Evolutionary conservation across 2,329 filamentous ascomycete species (phyloP).

Genomic region (Calonectria henricotiae): DNA sequence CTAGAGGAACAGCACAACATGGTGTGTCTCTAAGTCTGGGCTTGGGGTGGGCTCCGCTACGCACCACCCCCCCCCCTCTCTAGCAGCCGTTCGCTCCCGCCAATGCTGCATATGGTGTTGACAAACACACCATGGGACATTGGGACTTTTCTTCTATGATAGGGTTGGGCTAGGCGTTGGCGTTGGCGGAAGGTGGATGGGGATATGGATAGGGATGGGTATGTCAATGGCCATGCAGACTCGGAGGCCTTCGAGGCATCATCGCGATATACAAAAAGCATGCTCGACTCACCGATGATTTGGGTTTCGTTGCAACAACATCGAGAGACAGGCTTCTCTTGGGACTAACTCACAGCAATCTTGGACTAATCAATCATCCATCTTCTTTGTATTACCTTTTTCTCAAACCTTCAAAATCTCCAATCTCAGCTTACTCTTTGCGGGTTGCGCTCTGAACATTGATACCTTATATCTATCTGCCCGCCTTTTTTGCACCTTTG

Average conservation of each 20-base stretch:
- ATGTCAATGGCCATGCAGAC: slow-evolving; percentile 18
- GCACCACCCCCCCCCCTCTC: slow-evolving; percentile 26
- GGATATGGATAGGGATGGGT: slow-evolving; percentile 44
- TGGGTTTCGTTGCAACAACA: slow-evolving; percentile 35
- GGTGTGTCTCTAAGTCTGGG: slow-evolving; percentile 20
- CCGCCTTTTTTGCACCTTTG: slow-evolving; percentile 16
- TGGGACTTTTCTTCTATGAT: slow-evolving; percentile 46
- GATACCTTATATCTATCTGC: slow-evolving; percentile 24
- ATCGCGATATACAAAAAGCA: slow-evolving; percentile 55
- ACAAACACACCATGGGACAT: slow-evolving; percentile 44
- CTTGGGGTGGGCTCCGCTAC: slow-evolving; percentile 13
- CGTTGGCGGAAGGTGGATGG: slow-evolving; percentile 39
- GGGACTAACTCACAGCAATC: slow-evolving; percentile 25
- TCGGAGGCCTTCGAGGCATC: slow-evolving; percentile 51
- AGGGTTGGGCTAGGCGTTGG: slow-evolving; percentile 38
- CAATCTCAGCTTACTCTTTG: slow-evolving; percentile 10
- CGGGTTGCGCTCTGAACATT: slow-evolving; percentile 15
- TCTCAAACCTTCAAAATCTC: neutral
- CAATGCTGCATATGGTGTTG: slow-evolving; percentile 41
- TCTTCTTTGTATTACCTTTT: slow-evolving; percentile 4
- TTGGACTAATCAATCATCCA: slow-evolving; percentile 15
- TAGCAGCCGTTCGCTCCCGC: slow-evolving; percentile 54
- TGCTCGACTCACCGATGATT: slow-evolving; percentile 44
- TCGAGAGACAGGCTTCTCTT: slow-evolving; percentile 52
- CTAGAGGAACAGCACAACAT: slow-evolving; percentile 32